Base-by-base conservation (phyloP, 768 basidiomycete genomes). In the Coprinellus aureogranulatus region DNA sequence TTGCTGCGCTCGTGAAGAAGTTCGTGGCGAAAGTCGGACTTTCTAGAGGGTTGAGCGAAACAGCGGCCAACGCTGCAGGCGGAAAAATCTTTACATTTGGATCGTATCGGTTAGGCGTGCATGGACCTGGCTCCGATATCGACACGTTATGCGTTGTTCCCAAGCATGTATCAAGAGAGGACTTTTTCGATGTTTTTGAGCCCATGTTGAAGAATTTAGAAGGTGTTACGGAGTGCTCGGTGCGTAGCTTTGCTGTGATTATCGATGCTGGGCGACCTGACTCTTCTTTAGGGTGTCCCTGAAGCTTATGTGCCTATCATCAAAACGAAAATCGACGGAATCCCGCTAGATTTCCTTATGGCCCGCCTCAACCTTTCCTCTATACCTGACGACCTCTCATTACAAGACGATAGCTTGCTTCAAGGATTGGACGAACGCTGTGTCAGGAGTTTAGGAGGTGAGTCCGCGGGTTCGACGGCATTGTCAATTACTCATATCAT, bases 1-100 rank as follows among this genome's bases (percentile, higher is more conserved):
- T 99, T 46, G 87, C 92, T 42, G 84, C 87, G 53, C 80, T 97
- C 26, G 93, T 98, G 63, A 94, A 93, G 76, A 86, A 91, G 68
- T 99, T 98, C 69, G 97, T 99, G 49, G 85, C 84, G 67, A 83
- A 84, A 61, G 86, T 95, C 1, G 89, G 90, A 8, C 70, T 95
- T 57, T 75, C 83, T 44, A 83, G 81, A 40, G 96, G 96, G 6
- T 77, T 96, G 46, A 95, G 94, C 28, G 94, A 98, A 61, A 74
- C 88, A 20, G 89, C 92, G 1, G 95, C 96, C 9, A 83, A 75
- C 52, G 87, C 91, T 48, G 93, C 97, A 9, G 97, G 97, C 52
- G 97, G 95, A 62, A 96, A 98, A 79, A 98, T 99, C 70, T 99
- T 94, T 72, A 98, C 97, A 6, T 99, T 96, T 72, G 97, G 97